These are phyloP conservation scores for Cercophora scortea DNA, from an alignment of 495 filamentous ascomycete species.

Conservation along the genomic window DNA sequence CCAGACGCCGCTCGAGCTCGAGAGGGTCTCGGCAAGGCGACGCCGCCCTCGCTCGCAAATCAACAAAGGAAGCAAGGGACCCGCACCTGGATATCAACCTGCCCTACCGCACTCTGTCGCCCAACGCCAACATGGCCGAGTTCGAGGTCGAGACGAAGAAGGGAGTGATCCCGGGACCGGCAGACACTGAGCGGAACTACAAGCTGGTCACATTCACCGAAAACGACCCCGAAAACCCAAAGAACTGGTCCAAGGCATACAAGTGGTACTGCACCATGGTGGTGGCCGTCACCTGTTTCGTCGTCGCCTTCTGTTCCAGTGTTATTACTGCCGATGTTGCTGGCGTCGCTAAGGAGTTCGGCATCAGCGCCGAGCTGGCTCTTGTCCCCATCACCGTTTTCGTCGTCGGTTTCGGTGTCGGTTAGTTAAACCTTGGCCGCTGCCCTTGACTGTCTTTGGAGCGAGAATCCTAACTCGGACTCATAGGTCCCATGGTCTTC, in stretches of 20 bases:
- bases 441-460: not conserved
- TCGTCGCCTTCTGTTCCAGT: constrained; percentile 54
- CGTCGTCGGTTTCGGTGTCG: constrained; percentile 72
- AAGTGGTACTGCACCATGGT: constrained; percentile 66
- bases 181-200: constrained; percentile 29
- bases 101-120: not conserved
- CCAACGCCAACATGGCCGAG: constrained; percentile 5
- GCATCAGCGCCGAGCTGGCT: constrained; percentile 57
- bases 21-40: no score
- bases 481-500: constrained; percentile 60
- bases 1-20: no score
- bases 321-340: constrained; percentile 63
- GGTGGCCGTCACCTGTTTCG: constrained; percentile 56
- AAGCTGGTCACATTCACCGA: constrained; percentile 67
- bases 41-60: no score
- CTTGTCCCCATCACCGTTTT: constrained; percentile 64
- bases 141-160: constrained; percentile 3
- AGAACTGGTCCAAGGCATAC: constrained; percentile 57
- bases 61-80: not conserved
- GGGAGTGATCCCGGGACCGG: constrained; percentile 8
- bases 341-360: constrained; percentile 51
- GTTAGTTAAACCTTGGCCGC: constrained; percentile 16
- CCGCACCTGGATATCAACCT: not conserved
- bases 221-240: constrained; percentile 58
- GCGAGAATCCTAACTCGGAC: not conserved